Conservation (phyloP, 2,329 filamentous ascomycete genomes). For the Colletotrichum sp. region DNA sequence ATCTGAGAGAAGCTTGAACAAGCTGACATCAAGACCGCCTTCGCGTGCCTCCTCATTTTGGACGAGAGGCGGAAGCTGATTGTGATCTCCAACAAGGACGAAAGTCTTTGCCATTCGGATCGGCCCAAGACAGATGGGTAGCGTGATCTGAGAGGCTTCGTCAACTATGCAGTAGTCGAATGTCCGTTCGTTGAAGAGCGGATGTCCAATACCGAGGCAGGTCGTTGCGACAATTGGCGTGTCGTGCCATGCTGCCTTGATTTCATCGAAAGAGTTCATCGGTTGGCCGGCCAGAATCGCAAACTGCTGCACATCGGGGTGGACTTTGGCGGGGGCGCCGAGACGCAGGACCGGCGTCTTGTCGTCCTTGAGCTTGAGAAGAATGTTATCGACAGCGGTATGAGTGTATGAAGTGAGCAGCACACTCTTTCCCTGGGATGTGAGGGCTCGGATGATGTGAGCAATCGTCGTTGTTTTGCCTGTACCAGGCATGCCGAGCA, state of each 20-base stretch:
- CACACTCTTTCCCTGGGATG: conserved; percentile 89
- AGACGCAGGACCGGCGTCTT: conserved; percentile 83
- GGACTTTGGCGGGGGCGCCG: conserved; percentile 83
- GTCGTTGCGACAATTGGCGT: conserved; percentile 93
- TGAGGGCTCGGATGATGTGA: conserved; percentile 91
- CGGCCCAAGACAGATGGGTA: conserved; percentile 92
- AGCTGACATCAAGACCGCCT: conserved; percentile 87
- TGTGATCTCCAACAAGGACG: conserved; percentile 94
- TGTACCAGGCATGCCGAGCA: conserved; percentile 97
- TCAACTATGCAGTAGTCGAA: conserved; percentile 99
- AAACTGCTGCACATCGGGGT: conserved; percentile 86
- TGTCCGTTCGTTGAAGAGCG: conserved; percentile 83
- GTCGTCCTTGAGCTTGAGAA: conserved; percentile 86
- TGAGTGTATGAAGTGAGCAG: conserved; percentile 95
- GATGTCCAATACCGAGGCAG: conserved; percentile 89
- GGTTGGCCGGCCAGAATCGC: conserved; percentile 77
- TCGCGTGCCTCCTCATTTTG: conserved; percentile 87
- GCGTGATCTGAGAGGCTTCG: conserved; percentile 95
- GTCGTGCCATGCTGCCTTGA: conserved; percentile 82
- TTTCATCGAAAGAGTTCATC: conserved; percentile 80
- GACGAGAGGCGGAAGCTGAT: conserved; percentile 92
- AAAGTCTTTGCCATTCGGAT: conserved; percentile 93
- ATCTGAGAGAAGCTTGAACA: conserved; percentile 94
- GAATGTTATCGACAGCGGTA: conserved; percentile 96
- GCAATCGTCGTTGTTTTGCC: conserved; percentile 98